Evolutionary conservation across 164 flowering plant species (phyloP), one percentile per base, ranked within the genome.

Genomic region (Chloranthus sessilifolius): DNA sequence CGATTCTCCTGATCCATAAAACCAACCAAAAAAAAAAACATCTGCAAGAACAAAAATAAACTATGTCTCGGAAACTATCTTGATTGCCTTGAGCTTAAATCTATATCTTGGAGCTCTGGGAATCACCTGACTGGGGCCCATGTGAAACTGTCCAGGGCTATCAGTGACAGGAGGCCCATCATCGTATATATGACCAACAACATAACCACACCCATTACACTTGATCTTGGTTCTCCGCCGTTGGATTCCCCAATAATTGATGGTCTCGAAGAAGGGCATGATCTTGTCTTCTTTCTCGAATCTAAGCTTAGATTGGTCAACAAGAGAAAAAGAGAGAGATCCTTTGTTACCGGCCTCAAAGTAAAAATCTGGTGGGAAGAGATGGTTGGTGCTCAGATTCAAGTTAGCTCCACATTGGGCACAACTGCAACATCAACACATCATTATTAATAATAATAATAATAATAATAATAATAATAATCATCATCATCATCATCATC

Each of bases 291-390:
- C 96, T 48, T 79, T 76, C 64, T 81, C 75, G 61, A 89, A 69
- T 19, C 51, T 62, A 71, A 94, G 67, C 48, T 83, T 89, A 58
- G 84, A 37, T 30, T 64, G 27, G 55, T 89, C 97, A 47, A 94
- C 25, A 8, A 35, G 33, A 7, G 92, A 38, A 72, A 92, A 86
- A 23, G 99, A 92, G 29, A 88, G 70, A 27, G 88, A 78, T 20
- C 77, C 78, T 39, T 86, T 92, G 79, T 92, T 92, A 12, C 99
- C 97, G 14, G 97, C 97, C 45, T 86, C 97, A 77, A 92, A 92
- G 74, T 75, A 82, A 74, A 72, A 72, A 44, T 77, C 84, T 5
- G 88, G 60, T 0, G 97, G 92, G 69, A 36, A 92, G 47, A 86
- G 81, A 24, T 77, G 47, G 67, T 5, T 36, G n/a, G 69, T 44